phyloP scores from a whole-genome alignment of 2,329 filamentous ascomycete genomes.

The Coniochaeta prunicola region DNA sequence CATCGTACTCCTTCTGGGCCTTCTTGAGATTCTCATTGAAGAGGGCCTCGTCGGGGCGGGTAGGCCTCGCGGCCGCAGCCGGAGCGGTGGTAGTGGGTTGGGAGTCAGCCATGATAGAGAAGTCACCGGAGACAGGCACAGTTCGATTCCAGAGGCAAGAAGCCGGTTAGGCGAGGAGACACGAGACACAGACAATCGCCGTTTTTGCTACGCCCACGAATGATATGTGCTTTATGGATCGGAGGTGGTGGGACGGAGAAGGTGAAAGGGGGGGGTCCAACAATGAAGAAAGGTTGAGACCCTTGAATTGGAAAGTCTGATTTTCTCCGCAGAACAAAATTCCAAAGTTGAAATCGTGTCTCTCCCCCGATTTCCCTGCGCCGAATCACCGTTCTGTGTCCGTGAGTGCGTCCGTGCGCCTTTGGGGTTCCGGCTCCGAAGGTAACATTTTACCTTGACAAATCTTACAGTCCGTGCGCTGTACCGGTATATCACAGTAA shows the following conservation, averaged over 20 bases:
- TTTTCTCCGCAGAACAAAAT: neutral
- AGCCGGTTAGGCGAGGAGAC: neutral
- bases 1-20: conserved; percentile 81
- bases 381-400: neutral
- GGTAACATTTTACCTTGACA: too few species aligned
- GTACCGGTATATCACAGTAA: neutral
- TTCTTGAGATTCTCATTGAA: conserved; percentile 74
- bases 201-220: neutral
- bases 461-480: neutral
- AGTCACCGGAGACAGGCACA: conserved; percentile 7
- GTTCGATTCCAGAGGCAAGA: neutral
- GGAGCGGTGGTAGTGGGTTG: conserved; percentile 29
- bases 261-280: neutral
- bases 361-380: neutral
- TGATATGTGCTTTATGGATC: neutral
- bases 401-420: neutral
- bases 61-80: conserved; percentile 54
- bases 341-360: neutral
- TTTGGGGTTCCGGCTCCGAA: neutral
- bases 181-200: neutral
- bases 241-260: neutral
- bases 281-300: neutral
- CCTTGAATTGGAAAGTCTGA: neutral
- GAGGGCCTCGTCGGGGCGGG: conserved; percentile 78
- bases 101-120: conserved; percentile 37